Conservation (phyloP, 163 green algal genomes). For the Prototheca wickerhamii region DNA sequence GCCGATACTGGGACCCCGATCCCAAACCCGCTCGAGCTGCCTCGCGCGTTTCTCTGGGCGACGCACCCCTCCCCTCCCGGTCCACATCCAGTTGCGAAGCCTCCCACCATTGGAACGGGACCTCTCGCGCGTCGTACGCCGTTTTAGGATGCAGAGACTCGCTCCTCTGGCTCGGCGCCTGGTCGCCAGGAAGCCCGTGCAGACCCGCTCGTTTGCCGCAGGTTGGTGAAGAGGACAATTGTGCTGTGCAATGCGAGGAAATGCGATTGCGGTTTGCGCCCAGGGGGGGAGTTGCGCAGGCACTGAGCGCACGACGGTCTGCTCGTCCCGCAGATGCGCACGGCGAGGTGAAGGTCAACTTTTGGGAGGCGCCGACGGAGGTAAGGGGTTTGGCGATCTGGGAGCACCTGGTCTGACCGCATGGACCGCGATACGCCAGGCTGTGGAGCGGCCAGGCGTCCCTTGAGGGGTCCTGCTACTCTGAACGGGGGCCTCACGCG, state of each 20-base stretch:
- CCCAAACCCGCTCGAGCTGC: too few relatives aligned
- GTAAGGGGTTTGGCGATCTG: conserved; percentile 4
- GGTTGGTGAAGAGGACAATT: conserved; percentile 11
- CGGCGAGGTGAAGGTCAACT: conserved; percentile 50
- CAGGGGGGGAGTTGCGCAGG: background rate
- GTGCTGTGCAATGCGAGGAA: background rate
- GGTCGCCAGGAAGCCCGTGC: background rate
- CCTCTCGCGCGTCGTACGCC: background rate
- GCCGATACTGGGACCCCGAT: too few relatives aligned
- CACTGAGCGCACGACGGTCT: background rate
- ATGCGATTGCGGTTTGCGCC: background rate
- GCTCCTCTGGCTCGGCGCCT: conserved; percentile 2
- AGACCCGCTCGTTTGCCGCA: conserved; percentile 14
- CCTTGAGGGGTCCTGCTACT: background rate
- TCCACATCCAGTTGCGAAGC: background rate
- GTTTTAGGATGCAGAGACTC: conserved; percentile 7
- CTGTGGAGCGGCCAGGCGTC: background rate
- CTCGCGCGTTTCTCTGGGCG: too few relatives aligned
- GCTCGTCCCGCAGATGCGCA: conserved; percentile 34
- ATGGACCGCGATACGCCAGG: background rate
- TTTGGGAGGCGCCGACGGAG: conserved; percentile 44
- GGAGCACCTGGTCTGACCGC: background rate
- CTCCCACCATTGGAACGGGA: background rate
- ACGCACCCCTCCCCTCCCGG: too few relatives aligned
- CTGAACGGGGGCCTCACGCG: background rate